Evolutionary conservation across 2,329 filamentous ascomycete genomes (phyloP).

Genomic region (Zalaria obscura): DNA sequence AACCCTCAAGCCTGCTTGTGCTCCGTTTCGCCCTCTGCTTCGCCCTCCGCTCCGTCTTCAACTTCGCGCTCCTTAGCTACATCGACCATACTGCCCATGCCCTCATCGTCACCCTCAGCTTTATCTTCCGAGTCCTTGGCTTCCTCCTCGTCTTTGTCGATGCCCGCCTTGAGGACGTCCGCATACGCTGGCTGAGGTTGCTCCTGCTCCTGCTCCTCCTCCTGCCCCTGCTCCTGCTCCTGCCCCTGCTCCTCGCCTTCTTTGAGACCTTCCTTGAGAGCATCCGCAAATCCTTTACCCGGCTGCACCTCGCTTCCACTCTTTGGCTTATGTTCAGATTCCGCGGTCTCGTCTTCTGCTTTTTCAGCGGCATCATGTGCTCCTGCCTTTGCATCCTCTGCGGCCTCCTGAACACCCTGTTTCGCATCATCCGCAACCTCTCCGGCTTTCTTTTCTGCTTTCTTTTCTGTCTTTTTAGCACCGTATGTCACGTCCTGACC

Average conservation of each 20-base stretch:
- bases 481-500: conserved; percentile 1
- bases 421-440: background rate
- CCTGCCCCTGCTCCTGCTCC: conserved; percentile 10
- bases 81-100: conserved; percentile 2
- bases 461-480: background rate
- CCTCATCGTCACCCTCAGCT: conserved; percentile 1
- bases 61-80: conserved; percentile 1
- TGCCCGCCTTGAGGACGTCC: conserved; percentile 3
- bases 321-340: too few relatives aligned
- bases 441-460: background rate
- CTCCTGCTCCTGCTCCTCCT: conserved; percentile 2
- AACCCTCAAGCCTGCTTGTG: background rate
- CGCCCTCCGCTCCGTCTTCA: too few relatives aligned
- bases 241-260: conserved; percentile 5
- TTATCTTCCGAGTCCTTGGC: conserved; percentile 8
- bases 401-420: background rate
- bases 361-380: background rate
- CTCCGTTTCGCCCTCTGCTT: background rate
- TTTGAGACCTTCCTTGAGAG: conserved; percentile 4
- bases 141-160: conserved; percentile 7
- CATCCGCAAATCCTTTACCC: conserved; percentile 3
- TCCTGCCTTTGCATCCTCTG: background rate
- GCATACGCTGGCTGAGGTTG: conserved; percentile 3
- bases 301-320: background rate
- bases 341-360: conserved; percentile 1